Evolutionary conservation across 805 yeast species (phyloP), one percentile per base, ranked within the genome.

Genomic region (Grigorovia transvaalensis): DNA sequence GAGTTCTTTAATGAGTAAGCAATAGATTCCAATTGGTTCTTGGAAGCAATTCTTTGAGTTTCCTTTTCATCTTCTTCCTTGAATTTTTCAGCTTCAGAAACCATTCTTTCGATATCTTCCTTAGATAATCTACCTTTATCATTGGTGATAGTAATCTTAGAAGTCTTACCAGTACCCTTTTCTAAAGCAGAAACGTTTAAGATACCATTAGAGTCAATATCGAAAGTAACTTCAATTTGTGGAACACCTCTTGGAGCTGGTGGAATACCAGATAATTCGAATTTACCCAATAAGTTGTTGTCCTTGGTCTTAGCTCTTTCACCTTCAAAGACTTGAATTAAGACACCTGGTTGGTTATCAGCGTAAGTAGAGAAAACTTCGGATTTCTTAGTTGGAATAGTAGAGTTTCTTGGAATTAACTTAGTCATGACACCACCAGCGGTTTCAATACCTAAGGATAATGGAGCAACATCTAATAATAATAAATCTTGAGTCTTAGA

Each of bases 341-440:
- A 81, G 64, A 91, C 98, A 86, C 97, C 96, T 68, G 98, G 97
- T 79, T 91, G 99, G 86, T 91, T 90, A 75, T 91, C 98, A 67
- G 96, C 93, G 74, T 88, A 88, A 65, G 99, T 91, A 59, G 97
- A 89, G 89, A 91, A 91, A 62, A 84, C 84, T 80, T 90, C 96
- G 52, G 97, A 89, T 80, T 91, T 91, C 85, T 90, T 91, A 72
- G 96, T 87, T 77, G 99, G 99, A 65, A 91, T 89, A 58, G 98
- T 90, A 55, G 97, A 85, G 86, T 91, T 91, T 81, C 99, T 86
- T 78, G 96, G 96, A 67, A 91, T 91, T 77, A 91, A 86, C 78
- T 88, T 88, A 75, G 98, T 90, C 96, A 91, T 90, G 76, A 90
- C 93, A 85, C 98, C 98, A 83, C 99, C 98, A 72, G 97, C 96